phyloP scores from a whole-genome alignment of 2,329 filamentous ascomycete genomes.

The Incumbomyces delicatus region DNA sequence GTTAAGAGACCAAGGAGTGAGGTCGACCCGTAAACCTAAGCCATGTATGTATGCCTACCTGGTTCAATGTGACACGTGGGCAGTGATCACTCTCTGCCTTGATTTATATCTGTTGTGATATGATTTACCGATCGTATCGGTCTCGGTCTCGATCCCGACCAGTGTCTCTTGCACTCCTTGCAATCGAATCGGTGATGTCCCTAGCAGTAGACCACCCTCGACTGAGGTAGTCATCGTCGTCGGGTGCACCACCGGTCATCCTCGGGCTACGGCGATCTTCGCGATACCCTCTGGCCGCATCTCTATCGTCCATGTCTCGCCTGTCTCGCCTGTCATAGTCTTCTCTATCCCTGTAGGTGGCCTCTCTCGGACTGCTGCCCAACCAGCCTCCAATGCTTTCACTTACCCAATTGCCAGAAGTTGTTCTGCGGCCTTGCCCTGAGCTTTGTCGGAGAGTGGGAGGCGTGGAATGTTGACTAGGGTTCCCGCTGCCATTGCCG shows the following conservation, averaged over 20 bases:
- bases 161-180: neutral
- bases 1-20: no score
- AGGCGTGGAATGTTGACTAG: constrained; percentile 9
- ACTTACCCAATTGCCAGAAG: constrained; percentile 18
- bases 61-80: neutral
- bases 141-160: neutral
- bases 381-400: constrained; percentile 16
- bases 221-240: neutral
- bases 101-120: neutral
- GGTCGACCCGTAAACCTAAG: no score
- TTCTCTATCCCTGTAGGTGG: constrained; percentile 1
- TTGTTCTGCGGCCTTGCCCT: constrained; percentile 11
- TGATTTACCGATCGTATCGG: neutral
- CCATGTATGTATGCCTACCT: no score
- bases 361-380: constrained; percentile 8
- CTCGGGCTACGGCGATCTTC: neutral
- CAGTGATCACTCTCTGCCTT: neutral
- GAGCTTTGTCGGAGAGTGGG: constrained; percentile 2
- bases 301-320: constrained; percentile 6
- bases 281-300: constrained; percentile 2
- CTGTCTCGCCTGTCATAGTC: constrained; percentile 6
- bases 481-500: constrained; percentile 34
- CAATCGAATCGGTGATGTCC: constrained; percentile 17
- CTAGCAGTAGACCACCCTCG: constrained; percentile 15
- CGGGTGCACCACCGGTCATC: neutral